Conservation (phyloP, 2,329 filamentous ascomycete genomes). For the Botrytis elliptica region DNA sequence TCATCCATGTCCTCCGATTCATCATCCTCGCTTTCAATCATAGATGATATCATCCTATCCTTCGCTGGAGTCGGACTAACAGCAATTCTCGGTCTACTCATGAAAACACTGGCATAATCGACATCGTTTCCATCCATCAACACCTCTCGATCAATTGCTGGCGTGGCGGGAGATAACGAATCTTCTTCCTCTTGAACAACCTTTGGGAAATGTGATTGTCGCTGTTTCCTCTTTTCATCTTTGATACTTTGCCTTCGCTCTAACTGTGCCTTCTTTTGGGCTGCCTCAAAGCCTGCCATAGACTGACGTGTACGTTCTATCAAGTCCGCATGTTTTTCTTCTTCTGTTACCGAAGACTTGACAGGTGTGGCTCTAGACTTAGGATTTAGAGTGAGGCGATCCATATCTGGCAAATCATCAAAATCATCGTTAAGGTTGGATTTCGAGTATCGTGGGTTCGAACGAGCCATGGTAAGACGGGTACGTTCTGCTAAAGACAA, state of each 20-base stretch:
- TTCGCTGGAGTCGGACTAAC: slow-evolving; percentile 57
- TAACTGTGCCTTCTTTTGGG: slow-evolving; percentile 58
- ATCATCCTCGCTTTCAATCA: slow-evolving; percentile 9
- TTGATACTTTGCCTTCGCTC: slow-evolving; percentile 51
- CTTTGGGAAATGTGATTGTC: slow-evolving; percentile 48
- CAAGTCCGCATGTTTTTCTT: slow-evolving; percentile 41
- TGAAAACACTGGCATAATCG: slow-evolving; percentile 82
- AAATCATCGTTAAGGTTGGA: slow-evolving; percentile 36
- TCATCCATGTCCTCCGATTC: slow-evolving; percentile 9
- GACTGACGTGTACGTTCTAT: slow-evolving; percentile 58
- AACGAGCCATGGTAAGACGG: slow-evolving; percentile 72
- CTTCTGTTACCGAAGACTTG: slow-evolving; percentile 19
- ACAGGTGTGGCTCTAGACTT: slow-evolving; percentile 28
- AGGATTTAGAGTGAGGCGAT: slow-evolving; percentile 31
- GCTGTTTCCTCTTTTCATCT: slow-evolving; percentile 45
- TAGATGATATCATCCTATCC: slow-evolving; percentile 7
- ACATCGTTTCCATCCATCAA: slow-evolving; percentile 55
- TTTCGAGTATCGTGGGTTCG: slow-evolving; percentile 39
- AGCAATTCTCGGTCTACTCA: slow-evolving; percentile 76
- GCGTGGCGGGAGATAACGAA: slow-evolving; percentile 26
- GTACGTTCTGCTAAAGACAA: slow-evolving; percentile 75
- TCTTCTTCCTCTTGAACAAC: slow-evolving; percentile 47
- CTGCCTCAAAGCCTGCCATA: slow-evolving; percentile 62
- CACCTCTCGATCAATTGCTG: slow-evolving; percentile 33
- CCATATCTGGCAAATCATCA: slow-evolving; percentile 35